Conservation (phyloP, 306 rosid species). For the Mucuna pruriens region DNA sequence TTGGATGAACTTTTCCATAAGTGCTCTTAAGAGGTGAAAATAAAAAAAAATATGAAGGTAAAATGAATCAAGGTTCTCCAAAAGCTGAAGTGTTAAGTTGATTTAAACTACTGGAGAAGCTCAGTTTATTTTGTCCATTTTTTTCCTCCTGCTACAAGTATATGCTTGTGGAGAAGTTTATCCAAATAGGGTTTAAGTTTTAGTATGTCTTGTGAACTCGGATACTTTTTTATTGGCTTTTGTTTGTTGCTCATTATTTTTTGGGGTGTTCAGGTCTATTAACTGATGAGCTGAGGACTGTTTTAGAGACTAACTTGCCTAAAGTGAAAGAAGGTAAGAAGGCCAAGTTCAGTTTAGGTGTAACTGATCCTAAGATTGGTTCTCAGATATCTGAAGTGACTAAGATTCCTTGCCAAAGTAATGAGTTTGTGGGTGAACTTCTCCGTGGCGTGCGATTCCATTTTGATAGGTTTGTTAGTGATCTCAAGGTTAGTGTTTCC, state of each 20-base stretch:
- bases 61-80: too few species aligned
- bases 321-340: constrained; percentile 87
- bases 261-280: constrained; percentile 56
- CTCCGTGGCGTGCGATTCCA: constrained; percentile 86
- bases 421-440: constrained; percentile 79
- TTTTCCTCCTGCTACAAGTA: too few species aligned
- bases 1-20: neutral
- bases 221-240: neutral
- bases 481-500: constrained; percentile 70
- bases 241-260: neutral
- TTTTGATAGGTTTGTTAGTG: constrained; percentile 69
- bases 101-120: too few species aligned
- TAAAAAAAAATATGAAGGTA: neutral
- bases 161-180: neutral
- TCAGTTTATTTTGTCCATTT: neutral
- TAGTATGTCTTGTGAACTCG: neutral
- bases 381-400: constrained; percentile 78
- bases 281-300: constrained; percentile 85
- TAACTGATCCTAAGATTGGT: constrained; percentile 84
- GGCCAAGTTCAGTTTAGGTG: constrained; percentile 81
- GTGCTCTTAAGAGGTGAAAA: neutral
- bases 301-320: constrained; percentile 83
- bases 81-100: too few species aligned
- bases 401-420: constrained; percentile 88
- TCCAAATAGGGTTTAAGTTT: neutral